Conservation (phyloP, 768 basidiomycete genomes). For the Suillus sp. region DNA sequence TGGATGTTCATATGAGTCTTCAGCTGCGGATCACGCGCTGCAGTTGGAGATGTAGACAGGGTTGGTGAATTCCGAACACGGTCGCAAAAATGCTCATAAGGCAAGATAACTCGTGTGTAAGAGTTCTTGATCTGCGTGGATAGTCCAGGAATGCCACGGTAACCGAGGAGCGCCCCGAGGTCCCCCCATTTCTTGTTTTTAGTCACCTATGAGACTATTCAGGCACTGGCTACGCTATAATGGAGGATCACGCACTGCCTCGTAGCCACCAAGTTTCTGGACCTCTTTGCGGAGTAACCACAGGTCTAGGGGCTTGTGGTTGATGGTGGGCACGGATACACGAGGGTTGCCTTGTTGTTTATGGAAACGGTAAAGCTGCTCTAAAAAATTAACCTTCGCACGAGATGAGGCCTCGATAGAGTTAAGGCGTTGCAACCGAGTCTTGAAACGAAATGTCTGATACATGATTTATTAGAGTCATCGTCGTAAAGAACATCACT, state of each 20-base stretch:
- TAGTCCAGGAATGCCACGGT: conserved; percentile 78
- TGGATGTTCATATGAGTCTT: conserved; percentile 58
- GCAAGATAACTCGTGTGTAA: conserved; percentile 88
- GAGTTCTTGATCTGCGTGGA: conserved; percentile 89
- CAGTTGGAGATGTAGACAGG: conserved; percentile 38
- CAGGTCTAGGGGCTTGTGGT: conserved; percentile 89
- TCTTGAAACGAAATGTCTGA: conserved; percentile 90
- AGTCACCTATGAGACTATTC: conserved; percentile 61
- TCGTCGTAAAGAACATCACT: conserved; percentile 27
- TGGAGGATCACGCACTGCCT: conserved; percentile 58
- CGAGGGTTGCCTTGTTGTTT: conserved; percentile 91
- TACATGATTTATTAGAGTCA: conserved; percentile 28
- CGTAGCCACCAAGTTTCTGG: conserved; percentile 83
- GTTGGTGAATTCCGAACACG: conserved; percentile 68
- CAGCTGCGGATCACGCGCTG: conserved; percentile 50
- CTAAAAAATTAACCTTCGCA: conserved; percentile 95
- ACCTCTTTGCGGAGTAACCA: conserved; percentile 95
- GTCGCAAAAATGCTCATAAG: conserved; percentile 91
- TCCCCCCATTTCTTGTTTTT: conserved; percentile 86
- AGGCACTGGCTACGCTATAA: conserved; percentile 26
- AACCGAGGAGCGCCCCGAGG: conserved; percentile 80
- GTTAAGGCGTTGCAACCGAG: conserved; percentile 90
- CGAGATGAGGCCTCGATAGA: conserved; percentile 96
- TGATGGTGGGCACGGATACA: conserved; percentile 92
- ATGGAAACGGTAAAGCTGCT: conserved; percentile 96